Conservation (phyloP, 202 grass and related monocot genomes). For the Elaeis oleifera region DNA sequence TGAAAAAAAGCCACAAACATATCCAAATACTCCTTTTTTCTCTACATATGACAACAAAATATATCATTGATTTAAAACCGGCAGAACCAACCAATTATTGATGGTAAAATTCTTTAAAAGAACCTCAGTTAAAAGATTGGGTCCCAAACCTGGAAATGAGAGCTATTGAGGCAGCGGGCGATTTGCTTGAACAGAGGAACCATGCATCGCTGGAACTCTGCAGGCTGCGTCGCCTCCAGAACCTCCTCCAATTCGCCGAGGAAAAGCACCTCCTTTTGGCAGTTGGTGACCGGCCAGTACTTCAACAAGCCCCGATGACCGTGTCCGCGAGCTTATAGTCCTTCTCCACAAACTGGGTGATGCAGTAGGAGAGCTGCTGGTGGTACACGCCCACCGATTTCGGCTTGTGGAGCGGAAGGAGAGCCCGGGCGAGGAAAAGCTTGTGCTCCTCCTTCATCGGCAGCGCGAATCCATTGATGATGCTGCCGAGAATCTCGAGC, state of each 20-base stretch:
- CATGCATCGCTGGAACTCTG: slow-evolving; percentile 16
- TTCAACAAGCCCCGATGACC: slow-evolving; percentile 12
- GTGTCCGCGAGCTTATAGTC: slow-evolving; percentile 17
- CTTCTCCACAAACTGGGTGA: slow-evolving; percentile 15
- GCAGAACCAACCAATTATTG: too few relatives aligned
- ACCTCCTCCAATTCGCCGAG: slow-evolving; percentile 12
- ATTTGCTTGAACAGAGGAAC: slow-evolving; percentile 19
- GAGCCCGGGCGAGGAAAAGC: slow-evolving; percentile 14
- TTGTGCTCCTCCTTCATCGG: slow-evolving; percentile 24
- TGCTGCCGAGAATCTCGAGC: slow-evolving; percentile 18
- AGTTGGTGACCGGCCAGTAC: slow-evolving; percentile 19
- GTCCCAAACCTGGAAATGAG: slow-evolving; percentile 14
- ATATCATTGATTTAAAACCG: too few relatives aligned
- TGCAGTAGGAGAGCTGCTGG: slow-evolving; percentile 16
- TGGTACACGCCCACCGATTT: slow-evolving; percentile 6
- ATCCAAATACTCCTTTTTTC: too few relatives aligned
- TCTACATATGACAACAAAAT: too few relatives aligned
- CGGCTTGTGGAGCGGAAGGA: slow-evolving; percentile 15
- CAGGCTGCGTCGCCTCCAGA: slow-evolving; percentile 6
- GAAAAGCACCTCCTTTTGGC: slow-evolving; percentile 20
- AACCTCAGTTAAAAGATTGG: too few relatives aligned
- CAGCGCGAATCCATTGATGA: slow-evolving; percentile 15
- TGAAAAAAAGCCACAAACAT: too few relatives aligned
- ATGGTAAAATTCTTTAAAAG: too few relatives aligned
- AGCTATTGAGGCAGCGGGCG: slow-evolving; percentile 11